phyloP scores from a whole-genome alignment of 148 eudicot genomes.

The Drosera capensis region DNA sequence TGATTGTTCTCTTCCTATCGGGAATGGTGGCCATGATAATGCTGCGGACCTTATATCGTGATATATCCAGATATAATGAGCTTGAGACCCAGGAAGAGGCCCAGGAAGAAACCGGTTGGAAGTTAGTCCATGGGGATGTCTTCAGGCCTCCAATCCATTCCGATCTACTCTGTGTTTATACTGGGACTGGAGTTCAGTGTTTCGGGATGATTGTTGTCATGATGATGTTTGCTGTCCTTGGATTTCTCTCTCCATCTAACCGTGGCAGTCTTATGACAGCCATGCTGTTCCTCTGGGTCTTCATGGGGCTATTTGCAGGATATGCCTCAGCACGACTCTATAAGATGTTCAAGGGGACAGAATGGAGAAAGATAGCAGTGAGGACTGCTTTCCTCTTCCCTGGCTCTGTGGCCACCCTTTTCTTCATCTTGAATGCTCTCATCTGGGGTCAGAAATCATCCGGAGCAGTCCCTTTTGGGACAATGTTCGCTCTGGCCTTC shows the following conservation, averaged over 20 bases:
- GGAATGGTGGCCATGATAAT: conserved; percentile 47
- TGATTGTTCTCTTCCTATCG: conserved; percentile 36
- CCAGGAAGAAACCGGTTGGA: too few relatives aligned
- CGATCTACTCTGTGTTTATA: conserved; percentile 31
- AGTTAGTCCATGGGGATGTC: too few relatives aligned
- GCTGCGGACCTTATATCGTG: conserved; percentile 36
- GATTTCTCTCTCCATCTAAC: conserved; percentile 40
- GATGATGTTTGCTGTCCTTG: conserved; percentile 35
- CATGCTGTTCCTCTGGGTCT: conserved; percentile 38
- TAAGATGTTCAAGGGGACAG: conserved; percentile 37
- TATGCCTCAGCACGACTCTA: conserved; percentile 30
- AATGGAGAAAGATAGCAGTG: conserved; percentile 30
- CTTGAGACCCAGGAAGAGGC: conserved; percentile 40
- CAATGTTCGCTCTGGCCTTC: too few relatives aligned
- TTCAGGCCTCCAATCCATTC: too few relatives aligned
- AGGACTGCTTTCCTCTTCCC: conserved; percentile 36
- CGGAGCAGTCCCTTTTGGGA: conserved; percentile 38
- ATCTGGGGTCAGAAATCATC: conserved; percentile 41
- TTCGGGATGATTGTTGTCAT: conserved; percentile 36
- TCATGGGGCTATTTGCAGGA: conserved; percentile 39
- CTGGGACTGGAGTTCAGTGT: conserved; percentile 41
- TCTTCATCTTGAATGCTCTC: conserved; percentile 30
- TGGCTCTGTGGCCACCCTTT: conserved; percentile 21
- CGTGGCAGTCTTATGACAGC: conserved; percentile 44
- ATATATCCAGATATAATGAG: conserved; percentile 35